Evolutionary conservation across 306 rosid genomes (phyloP).

Genomic region (Malus sylvestris): DNA sequence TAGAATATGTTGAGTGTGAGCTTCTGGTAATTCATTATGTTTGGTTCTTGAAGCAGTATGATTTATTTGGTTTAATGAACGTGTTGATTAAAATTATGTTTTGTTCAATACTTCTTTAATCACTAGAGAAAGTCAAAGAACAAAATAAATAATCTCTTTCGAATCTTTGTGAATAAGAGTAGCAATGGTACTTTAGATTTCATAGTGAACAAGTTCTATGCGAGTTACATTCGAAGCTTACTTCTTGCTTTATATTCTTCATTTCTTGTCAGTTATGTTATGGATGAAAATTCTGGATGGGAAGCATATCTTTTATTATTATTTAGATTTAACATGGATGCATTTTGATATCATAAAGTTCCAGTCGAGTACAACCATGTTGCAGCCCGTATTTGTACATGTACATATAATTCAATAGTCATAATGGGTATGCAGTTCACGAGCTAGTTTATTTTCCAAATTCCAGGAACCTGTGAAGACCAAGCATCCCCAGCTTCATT

Average conservation of each 20-base stretch:
- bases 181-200: not conserved
- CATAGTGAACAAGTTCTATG: not conserved
- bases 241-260: not conserved
- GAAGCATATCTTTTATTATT: not conserved
- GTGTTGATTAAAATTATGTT: no score
- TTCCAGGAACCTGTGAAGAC: constrained; percentile 88
- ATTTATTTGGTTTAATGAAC: not conserved
- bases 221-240: not conserved
- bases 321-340: not conserved
- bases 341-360: not conserved
- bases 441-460: not conserved
- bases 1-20: not conserved
- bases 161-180: not conserved
- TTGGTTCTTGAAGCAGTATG: not conserved
- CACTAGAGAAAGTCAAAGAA: not conserved
- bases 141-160: not conserved
- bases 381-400: not conserved
- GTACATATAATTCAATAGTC: not conserved
- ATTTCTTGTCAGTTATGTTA: not conserved
- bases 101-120: not conserved
- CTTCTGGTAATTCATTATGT: not conserved
- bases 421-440: not conserved
- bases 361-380: not conserved
- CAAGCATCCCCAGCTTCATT: constrained; percentile 98
- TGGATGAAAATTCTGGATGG: not conserved